Percentiles rank a stretch among this genome's conserved stretches.
Conservation (phyloP, 345 rosid species). For the Hypericum perforatum region DNA sequence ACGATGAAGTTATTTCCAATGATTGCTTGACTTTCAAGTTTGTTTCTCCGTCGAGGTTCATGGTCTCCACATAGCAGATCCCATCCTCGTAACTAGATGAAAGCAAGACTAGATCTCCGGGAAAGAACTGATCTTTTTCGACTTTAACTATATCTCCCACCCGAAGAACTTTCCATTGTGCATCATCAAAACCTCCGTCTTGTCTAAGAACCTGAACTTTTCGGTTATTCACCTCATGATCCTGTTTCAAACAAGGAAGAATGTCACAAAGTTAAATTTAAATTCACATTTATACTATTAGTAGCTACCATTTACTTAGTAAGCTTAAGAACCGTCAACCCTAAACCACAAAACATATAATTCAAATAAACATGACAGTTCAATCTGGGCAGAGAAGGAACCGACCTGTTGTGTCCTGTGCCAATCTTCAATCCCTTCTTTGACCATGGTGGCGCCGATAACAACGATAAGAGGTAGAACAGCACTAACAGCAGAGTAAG, state of each 20-base stretch:
- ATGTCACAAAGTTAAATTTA: too few species aligned
- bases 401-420: conserved; percentile 69
- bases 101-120: conserved; percentile 83
- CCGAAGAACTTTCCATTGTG: conserved; percentile 72
- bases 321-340: too few species aligned
- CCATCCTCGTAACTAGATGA: conserved; percentile 85
- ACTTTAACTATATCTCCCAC: conserved; percentile 86
- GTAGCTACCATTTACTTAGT: too few species aligned
- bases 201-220: conserved; percentile 52
- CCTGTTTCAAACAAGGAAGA: conserved; percentile 28
- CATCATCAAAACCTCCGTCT: conserved; percentile 47
- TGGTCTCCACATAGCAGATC: conserved; percentile 93
- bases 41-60: conserved; percentile 93
- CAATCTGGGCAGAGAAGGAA: too few species aligned
- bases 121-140: conserved; percentile 91
- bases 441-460: conserved; percentile 73
- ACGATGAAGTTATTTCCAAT: conserved; percentile 43
- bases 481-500: conserved; percentile 62
- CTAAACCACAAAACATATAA: too few species aligned
- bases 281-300: too few species aligned
- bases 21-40: conserved; percentile 84
- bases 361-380: too few species aligned
- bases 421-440: conserved; percentile 87
- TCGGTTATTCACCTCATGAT: conserved; percentile 61
- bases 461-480: conserved; percentile 66